Percentiles rank a stretch among this genome's conserved stretches.
Conservation (phyloP, 2,329 filamentous ascomycete species). For the Thermothelomyces thermophilus region DNA sequence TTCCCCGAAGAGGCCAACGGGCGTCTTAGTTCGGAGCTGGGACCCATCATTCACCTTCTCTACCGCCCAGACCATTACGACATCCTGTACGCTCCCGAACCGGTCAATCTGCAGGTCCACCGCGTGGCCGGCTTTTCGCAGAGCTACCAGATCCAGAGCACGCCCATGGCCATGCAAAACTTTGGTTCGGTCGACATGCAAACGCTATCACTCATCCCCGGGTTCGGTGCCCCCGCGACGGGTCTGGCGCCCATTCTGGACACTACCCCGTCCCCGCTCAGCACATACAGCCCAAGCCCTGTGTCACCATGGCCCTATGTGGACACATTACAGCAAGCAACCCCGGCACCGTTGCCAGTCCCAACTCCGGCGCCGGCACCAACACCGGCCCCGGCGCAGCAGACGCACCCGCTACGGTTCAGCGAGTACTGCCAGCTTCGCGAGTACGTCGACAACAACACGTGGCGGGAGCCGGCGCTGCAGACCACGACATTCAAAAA, state of each 20-base stretch:
- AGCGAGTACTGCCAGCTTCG: slow-evolving; percentile 47
- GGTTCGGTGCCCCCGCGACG: slow-evolving; percentile 30
- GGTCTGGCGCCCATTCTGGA: slow-evolving; percentile 19
- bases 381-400: slow-evolving; percentile 20
- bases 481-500: slow-evolving; percentile 58
- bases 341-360: slow-evolving; percentile 10
- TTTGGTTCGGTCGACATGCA: slow-evolving; percentile 40
- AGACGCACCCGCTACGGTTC: slow-evolving; percentile 41
- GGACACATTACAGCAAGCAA: slow-evolving; percentile 24
- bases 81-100: slow-evolving; percentile 61
- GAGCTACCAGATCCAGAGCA: slow-evolving; percentile 38
- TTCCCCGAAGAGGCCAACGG: slow-evolving; percentile 51
- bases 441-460: slow-evolving; percentile 32
- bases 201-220: slow-evolving; percentile 42
- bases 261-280: slow-evolving; percentile 24
- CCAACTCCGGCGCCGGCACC: slow-evolving; percentile 17
- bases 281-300: slow-evolving; percentile 28
- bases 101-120: slow-evolving; percentile 45
- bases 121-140: slow-evolving; percentile 43
- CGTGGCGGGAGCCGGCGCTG: slow-evolving; percentile 39
- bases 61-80: slow-evolving; percentile 86
- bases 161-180: slow-evolving; percentile 34
- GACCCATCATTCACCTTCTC: slow-evolving; percentile 50
- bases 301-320: slow-evolving; percentile 35
- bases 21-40: slow-evolving; percentile 38